phyloP scores from a whole-genome alignment of 2,329 filamentous ascomycete genomes.

The Colletotrichum phormii region DNA sequence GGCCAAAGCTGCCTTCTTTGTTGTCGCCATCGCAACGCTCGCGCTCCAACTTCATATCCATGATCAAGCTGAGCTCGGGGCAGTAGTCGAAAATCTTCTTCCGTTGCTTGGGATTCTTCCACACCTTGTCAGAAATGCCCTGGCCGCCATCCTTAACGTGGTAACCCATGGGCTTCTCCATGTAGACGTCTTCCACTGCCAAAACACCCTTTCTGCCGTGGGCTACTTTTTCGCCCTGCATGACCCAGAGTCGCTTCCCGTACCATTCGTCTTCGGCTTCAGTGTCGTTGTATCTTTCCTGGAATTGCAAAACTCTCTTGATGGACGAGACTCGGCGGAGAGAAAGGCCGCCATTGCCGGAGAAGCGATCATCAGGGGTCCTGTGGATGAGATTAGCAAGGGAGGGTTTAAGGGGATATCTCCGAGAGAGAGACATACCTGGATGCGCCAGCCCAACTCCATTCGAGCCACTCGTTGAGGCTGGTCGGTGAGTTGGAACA shows the following conservation, averaged over 20 bases:
- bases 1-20: constrained; percentile 40
- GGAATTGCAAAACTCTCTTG: constrained; percentile 58
- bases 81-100: constrained; percentile 66
- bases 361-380: constrained; percentile 55
- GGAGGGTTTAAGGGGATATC: neutral
- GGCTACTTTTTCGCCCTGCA: constrained; percentile 62
- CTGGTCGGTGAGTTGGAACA: constrained; percentile 64
- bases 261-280: constrained; percentile 69
- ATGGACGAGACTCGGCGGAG: constrained; percentile 65
- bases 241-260: constrained; percentile 57
- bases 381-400: constrained; percentile 41
- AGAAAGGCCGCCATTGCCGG: constrained; percentile 66
- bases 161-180: constrained; percentile 65
- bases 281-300: constrained; percentile 61
- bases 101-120: constrained; percentile 56
- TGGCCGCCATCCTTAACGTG: constrained; percentile 60
- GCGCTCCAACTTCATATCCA: constrained; percentile 67
- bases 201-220: constrained; percentile 54
- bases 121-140: constrained; percentile 56
- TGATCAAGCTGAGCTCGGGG: constrained; percentile 65
- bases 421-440: constrained; percentile 47
- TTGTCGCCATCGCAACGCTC: constrained; percentile 57
- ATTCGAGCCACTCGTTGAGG: constrained; percentile 65
- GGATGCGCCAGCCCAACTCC: constrained; percentile 65
- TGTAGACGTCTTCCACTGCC: constrained; percentile 62